Evolutionary conservation across 768 basidiomycete genomes (phyloP).

Genomic region (Xerocomus spinulosus): DNA sequence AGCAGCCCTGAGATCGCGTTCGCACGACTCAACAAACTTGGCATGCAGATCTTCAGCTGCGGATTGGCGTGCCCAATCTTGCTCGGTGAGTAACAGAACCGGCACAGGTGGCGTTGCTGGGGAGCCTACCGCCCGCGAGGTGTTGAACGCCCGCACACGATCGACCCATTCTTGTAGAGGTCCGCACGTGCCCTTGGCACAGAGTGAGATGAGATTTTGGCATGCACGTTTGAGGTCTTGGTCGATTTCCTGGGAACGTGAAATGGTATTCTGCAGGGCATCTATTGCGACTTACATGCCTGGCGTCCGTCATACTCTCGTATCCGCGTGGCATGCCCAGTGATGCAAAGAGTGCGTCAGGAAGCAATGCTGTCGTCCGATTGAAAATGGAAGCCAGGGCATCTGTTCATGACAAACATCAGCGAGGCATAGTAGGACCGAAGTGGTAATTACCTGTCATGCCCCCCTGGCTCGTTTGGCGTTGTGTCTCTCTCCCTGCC

Average conservation of each 20-base stretch:
- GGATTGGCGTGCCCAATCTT: slow-evolving; percentile 50
- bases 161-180: slow-evolving; percentile 64
- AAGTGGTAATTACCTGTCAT: slow-evolving; percentile 48
- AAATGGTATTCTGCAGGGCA: background rate
- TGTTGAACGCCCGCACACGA: slow-evolving; percentile 37
- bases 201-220: slow-evolving; percentile 72
- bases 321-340: slow-evolving; percentile 59
- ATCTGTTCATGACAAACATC: slow-evolving; percentile 18
- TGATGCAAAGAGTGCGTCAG: slow-evolving; percentile 65
- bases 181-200: slow-evolving; percentile 51
- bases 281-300: slow-evolving; percentile 47
- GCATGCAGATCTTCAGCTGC: slow-evolving; percentile 47
- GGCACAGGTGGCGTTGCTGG: slow-evolving; percentile 15
- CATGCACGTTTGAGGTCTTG: slow-evolving; percentile 79
- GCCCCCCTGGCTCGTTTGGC: slow-evolving; percentile 42
- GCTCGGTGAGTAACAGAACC: slow-evolving; percentile 30
- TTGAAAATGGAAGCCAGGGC: slow-evolving; percentile 31
- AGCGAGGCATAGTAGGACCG: background rate
- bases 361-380: slow-evolving; percentile 42
- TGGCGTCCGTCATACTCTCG: slow-evolving; percentile 65
- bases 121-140: slow-evolving; percentile 17
- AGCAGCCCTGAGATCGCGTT: slow-evolving; percentile 50
- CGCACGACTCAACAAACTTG: slow-evolving; percentile 51
- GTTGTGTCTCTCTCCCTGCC: slow-evolving; percentile 44
- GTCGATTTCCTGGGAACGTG: slow-evolving; percentile 69